A percentile compares a stretch with the other conserved stretches of the same genome.
These are phyloP conservation scores for Paratrypanosoma confusum DNA, from an alignment of 208 protist species.

Conservation along the genomic window DNA sequence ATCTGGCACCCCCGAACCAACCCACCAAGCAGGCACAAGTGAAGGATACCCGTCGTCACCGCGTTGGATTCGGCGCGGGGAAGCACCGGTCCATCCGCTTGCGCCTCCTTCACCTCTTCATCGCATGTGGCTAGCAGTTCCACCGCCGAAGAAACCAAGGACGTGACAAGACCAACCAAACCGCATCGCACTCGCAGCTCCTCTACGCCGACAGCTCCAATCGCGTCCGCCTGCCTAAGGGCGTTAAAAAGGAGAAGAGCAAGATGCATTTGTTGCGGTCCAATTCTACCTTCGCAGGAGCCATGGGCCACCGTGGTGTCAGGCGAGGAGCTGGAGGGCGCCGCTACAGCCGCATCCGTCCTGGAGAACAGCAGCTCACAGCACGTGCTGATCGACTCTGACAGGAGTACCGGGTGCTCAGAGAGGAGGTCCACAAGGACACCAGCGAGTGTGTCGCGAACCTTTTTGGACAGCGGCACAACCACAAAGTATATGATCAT, in stretches of 20 bases:
- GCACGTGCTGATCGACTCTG: too few species aligned
- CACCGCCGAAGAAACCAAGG: too few species aligned
- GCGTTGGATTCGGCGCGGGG: too few species aligned
- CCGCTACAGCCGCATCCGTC: too few species aligned
- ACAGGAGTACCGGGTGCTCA: conserved; percentile 18
- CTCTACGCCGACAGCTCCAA: too few species aligned
- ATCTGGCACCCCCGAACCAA: conserved; percentile 26
- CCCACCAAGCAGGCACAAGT: conserved; percentile 30
- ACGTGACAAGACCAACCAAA: too few species aligned
- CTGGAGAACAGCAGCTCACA: too few species aligned
- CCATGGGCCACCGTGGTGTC: conserved; percentile 4
- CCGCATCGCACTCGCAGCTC: too few species aligned
- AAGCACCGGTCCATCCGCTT: too few species aligned
- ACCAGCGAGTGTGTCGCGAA: conserved; percentile 17
- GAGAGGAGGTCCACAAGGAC: conserved; percentile 17
- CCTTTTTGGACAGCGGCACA: conserved; percentile 19
- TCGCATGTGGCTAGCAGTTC: too few species aligned
- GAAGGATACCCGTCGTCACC: conserved; percentile 22
- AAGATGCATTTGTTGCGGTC: conserved; percentile 21
- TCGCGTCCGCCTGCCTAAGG: conserved; percentile 13
- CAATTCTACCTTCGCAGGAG: not conserved
- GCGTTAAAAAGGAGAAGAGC: conserved; percentile 15
- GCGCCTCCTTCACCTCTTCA: too few species aligned
- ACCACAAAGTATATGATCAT: conserved; percentile 23
- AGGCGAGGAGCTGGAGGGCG: too few species aligned